Evolutionary conservation across 352 stramenopile species (phyloP), one percentile per base, ranked within the genome.

Genomic region (Globisporangium splendens): DNA sequence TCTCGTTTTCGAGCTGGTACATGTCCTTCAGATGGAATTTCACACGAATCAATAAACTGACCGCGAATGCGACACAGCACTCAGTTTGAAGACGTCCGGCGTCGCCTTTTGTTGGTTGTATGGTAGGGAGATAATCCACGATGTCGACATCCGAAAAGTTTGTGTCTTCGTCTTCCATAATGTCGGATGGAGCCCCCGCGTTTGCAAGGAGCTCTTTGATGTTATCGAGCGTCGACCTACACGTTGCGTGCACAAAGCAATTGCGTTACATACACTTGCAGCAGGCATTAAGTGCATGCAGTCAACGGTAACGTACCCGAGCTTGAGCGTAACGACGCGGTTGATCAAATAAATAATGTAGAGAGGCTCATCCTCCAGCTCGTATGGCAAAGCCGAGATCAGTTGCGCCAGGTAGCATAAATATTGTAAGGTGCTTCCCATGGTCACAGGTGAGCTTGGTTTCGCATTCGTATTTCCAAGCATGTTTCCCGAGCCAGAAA

Each of bases 311-410:
- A 61, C 80, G 38, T 80, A 95, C 86, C 80, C 69, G 39, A 94
- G 79, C 59, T 83, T 86, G 62, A 96, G 79, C 39, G 84, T 88
- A 31, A 85, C 74, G 54, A 81, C 79, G 52, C 83, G 86, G 61
- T 93, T 93, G 67, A 94, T 89, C 55, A 76, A 72, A 74, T 95
- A 93, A 72, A 96, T 92, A 73, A 96, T 69, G 61, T 86, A 88
- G 20, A 96, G 69, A 46, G 83, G 86, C 42, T 96, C 85, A 39
- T 96, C 81, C 31, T 94, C 83, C 35, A 90, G 62, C 21, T 91
- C 80, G 52, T 88, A 96, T 28, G 86, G 85, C 41, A 96, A 66
- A 11, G 77, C 70, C 10, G 78, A 70, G 18, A 96, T 55, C 10
- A 96, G 61, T 48, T 89, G 68, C 8, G 82, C 69, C 28, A 94